Conservation (phyloP, 495 filamentous ascomycete genomes). For the Talaromyces adpressus region DNA sequence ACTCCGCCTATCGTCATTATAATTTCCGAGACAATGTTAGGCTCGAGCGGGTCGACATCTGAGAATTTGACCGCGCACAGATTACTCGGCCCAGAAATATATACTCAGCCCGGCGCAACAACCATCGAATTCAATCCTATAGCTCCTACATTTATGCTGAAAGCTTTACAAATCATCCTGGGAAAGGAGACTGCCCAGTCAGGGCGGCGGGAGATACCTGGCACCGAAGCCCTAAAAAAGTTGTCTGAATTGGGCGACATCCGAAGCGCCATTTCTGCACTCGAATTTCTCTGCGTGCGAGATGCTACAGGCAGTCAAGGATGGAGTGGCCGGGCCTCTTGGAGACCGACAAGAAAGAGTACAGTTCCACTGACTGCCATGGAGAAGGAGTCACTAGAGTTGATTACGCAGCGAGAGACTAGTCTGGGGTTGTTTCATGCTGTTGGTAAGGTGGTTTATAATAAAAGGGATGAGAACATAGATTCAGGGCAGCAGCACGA, state of each 20-base stretch:
- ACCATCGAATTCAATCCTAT: constrained; percentile 89
- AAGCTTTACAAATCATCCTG: constrained; percentile 72
- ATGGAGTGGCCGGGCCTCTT: constrained; percentile 58
- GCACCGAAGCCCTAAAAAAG: constrained; percentile 62
- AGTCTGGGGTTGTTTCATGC: constrained; percentile 93
- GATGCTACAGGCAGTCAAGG: constrained; percentile 55
- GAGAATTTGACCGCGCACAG: constrained; percentile 89
- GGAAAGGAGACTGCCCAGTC: constrained; percentile 72
- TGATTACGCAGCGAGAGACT: constrained; percentile 77
- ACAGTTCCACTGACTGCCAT: constrained; percentile 56
- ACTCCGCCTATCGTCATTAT: constrained; percentile 78
- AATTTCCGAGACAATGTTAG: constrained; percentile 78
- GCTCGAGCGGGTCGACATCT: constrained; percentile 63
- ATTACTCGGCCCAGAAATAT: constrained; percentile 76
- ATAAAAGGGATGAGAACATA: constrained; percentile 60
- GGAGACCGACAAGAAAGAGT: constrained; percentile 39
- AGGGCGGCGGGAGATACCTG: constrained; percentile 57
- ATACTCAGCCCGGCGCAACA: constrained; percentile 64
- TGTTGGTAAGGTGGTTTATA: constrained; percentile 90
- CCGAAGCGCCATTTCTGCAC: constrained; percentile 77
- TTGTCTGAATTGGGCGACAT: constrained; percentile 84
- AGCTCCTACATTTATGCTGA: constrained; percentile 77
- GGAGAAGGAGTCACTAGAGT: constrained; percentile 63
- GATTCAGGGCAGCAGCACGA: constrained; percentile 13
- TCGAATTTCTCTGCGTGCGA: constrained; percentile 85